Conservation (phyloP, 768 basidiomycete species). For the Vishniacozyma victoriae region DNA sequence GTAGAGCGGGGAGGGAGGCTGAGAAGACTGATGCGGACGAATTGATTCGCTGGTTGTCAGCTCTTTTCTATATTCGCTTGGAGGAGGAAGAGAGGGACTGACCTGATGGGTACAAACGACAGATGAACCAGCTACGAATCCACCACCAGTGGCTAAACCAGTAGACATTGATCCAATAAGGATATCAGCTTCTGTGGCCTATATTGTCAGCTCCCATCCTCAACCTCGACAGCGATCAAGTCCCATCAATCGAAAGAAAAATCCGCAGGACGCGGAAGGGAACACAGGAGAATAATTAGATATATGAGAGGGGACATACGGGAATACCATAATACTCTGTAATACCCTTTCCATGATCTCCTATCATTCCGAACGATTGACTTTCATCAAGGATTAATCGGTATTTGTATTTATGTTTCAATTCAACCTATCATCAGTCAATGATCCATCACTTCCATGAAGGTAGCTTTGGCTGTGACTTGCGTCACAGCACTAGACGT, state of each 20-base stretch:
- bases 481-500: too few relatives aligned
- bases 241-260: neutral
- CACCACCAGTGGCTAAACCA: slow-evolving; percentile 75
- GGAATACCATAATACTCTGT: slow-evolving; percentile 93
- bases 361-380: slow-evolving; percentile 87
- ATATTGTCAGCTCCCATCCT: neutral
- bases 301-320: too few relatives aligned
- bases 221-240: neutral
- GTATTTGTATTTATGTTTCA: slow-evolving; percentile 94
- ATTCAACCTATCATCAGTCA: slow-evolving; percentile 61
- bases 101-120: slow-evolving; percentile 86
- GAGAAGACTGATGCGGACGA: slow-evolving; percentile 93
- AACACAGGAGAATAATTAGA: too few relatives aligned
- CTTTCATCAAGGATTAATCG: slow-evolving; percentile 89
- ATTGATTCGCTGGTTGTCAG: slow-evolving; percentile 70
- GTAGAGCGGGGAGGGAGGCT: slow-evolving; percentile 82
- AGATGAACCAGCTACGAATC: slow-evolving; percentile 86
- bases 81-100: slow-evolving; percentile 4
- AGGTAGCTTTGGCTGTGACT: too few relatives aligned
- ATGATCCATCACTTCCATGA: neutral
- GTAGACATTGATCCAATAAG: slow-evolving; percentile 84
- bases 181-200: slow-evolving; percentile 90
- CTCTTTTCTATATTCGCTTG: neutral
- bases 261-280: too few relatives aligned
- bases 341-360: slow-evolving; percentile 85